Evolutionary conservation across 108 stramenopile genomes (phyloP).

Genomic region (Fragilaria crotonensis): DNA sequence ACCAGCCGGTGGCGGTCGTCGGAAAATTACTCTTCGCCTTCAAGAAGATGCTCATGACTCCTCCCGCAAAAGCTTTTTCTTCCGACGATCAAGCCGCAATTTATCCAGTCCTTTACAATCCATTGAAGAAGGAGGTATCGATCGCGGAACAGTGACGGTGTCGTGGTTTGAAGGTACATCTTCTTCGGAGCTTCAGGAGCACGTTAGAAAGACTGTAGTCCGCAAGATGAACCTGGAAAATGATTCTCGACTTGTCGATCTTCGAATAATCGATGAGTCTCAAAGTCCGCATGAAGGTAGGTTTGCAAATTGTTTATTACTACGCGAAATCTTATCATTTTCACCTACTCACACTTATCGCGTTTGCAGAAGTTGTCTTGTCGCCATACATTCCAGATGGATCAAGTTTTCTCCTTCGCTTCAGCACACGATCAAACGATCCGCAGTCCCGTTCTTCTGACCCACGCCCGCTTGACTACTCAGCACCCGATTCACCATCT

Average conservation of each 20-base stretch:
- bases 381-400: slow-evolving; percentile 75
- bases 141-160: slow-evolving; percentile 57
- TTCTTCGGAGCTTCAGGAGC: slow-evolving; percentile 56
- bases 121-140: slow-evolving; percentile 10
- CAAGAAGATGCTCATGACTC: too few species aligned
- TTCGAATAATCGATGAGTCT: slow-evolving; percentile 63
- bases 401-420: slow-evolving; percentile 58
- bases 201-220: slow-evolving; percentile 59
- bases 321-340: too few species aligned
- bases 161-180: slow-evolving; percentile 83
- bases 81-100: not conserved
- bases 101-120: not conserved
- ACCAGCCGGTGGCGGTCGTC: too few species aligned
- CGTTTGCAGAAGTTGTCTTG: slow-evolving; percentile 61
- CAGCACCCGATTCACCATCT: slow-evolving; percentile 69
- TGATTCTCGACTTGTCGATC: slow-evolving; percentile 35
- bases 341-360: slow-evolving; percentile 1
- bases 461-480: not conserved
- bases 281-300: slow-evolving; percentile 62
- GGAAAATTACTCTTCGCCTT: slow-evolving; percentile 22
- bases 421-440: slow-evolving; percentile 27
- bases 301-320: too few species aligned
- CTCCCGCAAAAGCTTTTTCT: not conserved
- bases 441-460: slow-evolving; percentile 4
- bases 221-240: slow-evolving; percentile 34